Conservation (phyloP, 768 basidiomycete species). For the Lactifluus echinatus region DNA sequence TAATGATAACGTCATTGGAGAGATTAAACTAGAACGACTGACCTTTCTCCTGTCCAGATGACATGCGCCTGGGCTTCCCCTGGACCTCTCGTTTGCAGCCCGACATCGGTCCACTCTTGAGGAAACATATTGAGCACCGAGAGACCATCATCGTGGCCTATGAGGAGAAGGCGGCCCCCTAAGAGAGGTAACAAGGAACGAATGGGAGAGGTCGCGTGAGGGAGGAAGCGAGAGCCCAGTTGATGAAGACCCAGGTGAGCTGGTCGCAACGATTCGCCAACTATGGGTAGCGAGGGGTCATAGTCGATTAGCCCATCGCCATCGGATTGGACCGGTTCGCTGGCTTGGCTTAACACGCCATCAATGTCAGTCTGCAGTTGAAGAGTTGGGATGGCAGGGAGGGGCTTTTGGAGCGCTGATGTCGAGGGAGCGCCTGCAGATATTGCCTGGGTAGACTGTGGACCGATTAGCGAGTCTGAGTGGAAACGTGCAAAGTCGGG, state of each 20-base stretch:
- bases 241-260: conserved; percentile 62
- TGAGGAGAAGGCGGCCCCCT: conserved; percentile 55
- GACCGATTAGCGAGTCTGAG: neutral
- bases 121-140: conserved; percentile 82
- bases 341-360: conserved; percentile 13
- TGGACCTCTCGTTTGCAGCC: conserved; percentile 43
- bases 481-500: conserved; percentile 15
- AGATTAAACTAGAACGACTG: conserved; percentile 21
- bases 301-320: conserved; percentile 10
- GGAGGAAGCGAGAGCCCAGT: conserved; percentile 81
- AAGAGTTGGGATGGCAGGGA: conserved; percentile 18
- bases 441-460: neutral
- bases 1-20: neutral
- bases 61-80: conserved; percentile 57
- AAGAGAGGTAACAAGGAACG: conserved; percentile 65
- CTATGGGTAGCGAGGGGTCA: conserved; percentile 30
- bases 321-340: conserved; percentile 17
- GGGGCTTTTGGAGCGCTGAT: neutral
- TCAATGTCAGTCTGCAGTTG: conserved; percentile 24
- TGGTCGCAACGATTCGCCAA: conserved; percentile 46
- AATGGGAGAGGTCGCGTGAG: conserved; percentile 68
- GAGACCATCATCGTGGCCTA: conserved; percentile 74
- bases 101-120: conserved; percentile 48
- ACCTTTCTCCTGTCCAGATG: conserved; percentile 79
- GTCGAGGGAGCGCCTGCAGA: conserved; percentile 9